A percentile compares a stretch with the other conserved stretches of the same genome.
phyloP scores from a whole-genome alignment of 164 flowering plant genomes.

The Nymphaea thermarum region DNA sequence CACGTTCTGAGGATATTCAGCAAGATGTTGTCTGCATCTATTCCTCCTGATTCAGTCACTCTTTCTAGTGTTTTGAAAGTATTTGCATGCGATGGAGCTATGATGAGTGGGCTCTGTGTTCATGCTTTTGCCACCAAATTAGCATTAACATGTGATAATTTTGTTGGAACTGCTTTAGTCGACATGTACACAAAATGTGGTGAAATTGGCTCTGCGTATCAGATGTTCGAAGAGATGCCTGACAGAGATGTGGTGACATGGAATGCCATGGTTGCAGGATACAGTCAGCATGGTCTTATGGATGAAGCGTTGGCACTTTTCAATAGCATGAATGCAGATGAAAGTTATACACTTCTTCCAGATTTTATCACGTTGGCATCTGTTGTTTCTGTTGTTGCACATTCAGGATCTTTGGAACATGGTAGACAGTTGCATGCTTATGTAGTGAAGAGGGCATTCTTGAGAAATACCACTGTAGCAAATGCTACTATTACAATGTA shows the following conservation, averaged over 20 bases:
- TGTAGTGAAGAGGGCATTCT: constrained; percentile 8
- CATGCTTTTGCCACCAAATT: constrained; percentile 4
- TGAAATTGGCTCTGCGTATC: constrained; percentile 9
- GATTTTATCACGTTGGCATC: constrained; percentile 3
- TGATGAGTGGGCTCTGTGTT: constrained; percentile 3
- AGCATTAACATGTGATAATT: constrained; percentile 1
- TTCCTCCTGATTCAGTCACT: constrained; percentile 9
- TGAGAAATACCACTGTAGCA: background rate
- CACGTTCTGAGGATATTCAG: constrained; percentile 7
- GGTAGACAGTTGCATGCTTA: constrained; percentile 10
- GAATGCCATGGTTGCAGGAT: constrained; percentile 14
- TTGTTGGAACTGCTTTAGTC: constrained; percentile 9
- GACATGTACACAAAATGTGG: constrained; percentile 16
- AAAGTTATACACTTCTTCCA: background rate
- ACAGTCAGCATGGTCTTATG: constrained; percentile 10
- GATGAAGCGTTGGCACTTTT: constrained; percentile 8
- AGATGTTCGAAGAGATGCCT: constrained; percentile 7
- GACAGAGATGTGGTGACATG: constrained; percentile 2
- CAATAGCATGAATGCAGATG: background rate
- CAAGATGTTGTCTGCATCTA: constrained; percentile 1
- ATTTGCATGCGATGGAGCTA: constrained; percentile 6
- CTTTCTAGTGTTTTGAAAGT: constrained; percentile 9
- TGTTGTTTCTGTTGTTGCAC: constrained; percentile 4
- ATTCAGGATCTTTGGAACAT: constrained; percentile 5
- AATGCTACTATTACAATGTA: constrained; percentile 14